Evolutionary conservation across 2,329 filamentous ascomycete genomes (phyloP).

Genomic region (Neonectria magnoliae): DNA sequence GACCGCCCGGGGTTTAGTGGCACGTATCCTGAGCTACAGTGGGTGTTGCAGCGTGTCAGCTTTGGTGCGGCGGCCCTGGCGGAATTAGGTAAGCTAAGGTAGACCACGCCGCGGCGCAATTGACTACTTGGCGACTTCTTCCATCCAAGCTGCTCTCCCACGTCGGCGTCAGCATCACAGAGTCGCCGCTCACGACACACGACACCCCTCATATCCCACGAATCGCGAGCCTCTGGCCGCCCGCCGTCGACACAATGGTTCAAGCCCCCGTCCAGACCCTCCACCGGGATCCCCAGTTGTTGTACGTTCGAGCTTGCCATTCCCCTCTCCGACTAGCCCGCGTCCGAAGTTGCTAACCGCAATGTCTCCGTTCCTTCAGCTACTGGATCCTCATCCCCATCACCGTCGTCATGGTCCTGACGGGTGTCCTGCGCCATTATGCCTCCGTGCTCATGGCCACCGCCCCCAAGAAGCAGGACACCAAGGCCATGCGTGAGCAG

Average conservation of each 20-base stretch:
- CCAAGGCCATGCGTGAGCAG: constrained; percentile 84
- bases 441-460: constrained; percentile 89
- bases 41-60: not conserved
- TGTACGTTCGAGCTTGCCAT: constrained; percentile 68
- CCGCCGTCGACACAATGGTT: constrained; percentile 68
- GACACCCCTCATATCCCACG: constrained; percentile 17
- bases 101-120: constrained; percentile 17
- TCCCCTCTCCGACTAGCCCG: constrained; percentile 2
- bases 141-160: constrained; percentile 1
- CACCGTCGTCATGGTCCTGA: constrained; percentile 97
- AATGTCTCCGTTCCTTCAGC: constrained; percentile 60
- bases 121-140: constrained; percentile 25
- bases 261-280: constrained; percentile 92
- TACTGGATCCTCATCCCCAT: constrained; percentile 99
- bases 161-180: constrained; percentile 16
- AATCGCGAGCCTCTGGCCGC: constrained; percentile 25
- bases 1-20: constrained; percentile 6
- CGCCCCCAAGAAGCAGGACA: constrained; percentile 82
- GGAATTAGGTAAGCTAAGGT: constrained; percentile 23
- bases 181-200: constrained; percentile 26
- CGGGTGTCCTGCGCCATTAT: constrained; percentile 95
- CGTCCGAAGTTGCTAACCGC: constrained; percentile 30
- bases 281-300: constrained; percentile 96
- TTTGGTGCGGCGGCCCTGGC: not conserved
- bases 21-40: not conserved